Evolutionary conservation across 495 filamentous ascomycete genomes (phyloP), one percentile per base, ranked within the genome.

Genomic region (Penicillium tannophilum): DNA sequence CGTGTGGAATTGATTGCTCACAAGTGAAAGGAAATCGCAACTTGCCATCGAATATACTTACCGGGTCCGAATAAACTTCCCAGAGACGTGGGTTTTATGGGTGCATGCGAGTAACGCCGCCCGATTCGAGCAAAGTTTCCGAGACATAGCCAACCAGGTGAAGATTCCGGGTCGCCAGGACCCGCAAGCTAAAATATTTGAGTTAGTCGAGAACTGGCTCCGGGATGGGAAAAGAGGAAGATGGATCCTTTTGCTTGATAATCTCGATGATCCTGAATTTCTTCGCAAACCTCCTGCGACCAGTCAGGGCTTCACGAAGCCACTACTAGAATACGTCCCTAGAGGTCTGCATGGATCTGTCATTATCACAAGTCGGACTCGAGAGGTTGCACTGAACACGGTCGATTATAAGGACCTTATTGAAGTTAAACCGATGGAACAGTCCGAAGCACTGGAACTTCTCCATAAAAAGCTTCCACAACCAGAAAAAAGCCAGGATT

Each of bases 291-390:
- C 12, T 12, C 16, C 12, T 10, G 36, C 16, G 12, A n/a, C 36
- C 10, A 12, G 36, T 12, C 10, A 17, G 36, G 36, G 12, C 36
- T 41, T n/a, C 9, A 41, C 12, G 12, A 41, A 41, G 12, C 36
- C 36, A 4, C 14, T 41, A n/a, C 16, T 41, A 41, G 36, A 41
- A 41, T 41, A 41, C 6, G 6, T 41, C 12, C 36, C 36, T 41
- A 41, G 14, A n/a, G 1, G 36, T 12, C 36, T 6, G 5, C 10
- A 41, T 41, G 16, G 36, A 12, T 24, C 39, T 16, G 46, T 74
- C 58, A 28, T 82, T 6, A 66, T 82, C 43, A 82, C 76, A 23
- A 72, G 66, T 23, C 68, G 75, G n/a, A 74, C 49, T 46, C 56
- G 56, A 61, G 49, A 62, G 9, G 66, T 53, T 0, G 69, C 69